Evolutionary conservation across 2,329 filamentous ascomycete genomes (phyloP).

Genomic region (Fusarium concolor): DNA sequence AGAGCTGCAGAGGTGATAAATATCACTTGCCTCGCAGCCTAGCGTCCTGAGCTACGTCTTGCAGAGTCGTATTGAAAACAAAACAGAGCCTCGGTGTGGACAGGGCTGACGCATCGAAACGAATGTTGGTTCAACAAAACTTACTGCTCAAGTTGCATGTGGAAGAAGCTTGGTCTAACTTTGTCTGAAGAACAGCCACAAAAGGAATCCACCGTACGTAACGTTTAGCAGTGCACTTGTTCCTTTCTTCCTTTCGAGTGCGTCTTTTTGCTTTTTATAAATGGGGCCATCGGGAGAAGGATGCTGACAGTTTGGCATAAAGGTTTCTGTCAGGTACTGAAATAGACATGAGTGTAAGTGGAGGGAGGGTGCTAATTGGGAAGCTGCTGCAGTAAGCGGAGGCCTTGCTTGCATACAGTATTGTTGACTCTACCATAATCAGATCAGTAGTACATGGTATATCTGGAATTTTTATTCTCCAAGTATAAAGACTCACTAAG

Average conservation of each 20-base stretch:
- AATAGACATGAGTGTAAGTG: conserved; percentile 7
- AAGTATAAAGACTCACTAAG: background rate
- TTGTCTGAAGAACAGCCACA: background rate
- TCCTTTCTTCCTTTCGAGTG: background rate
- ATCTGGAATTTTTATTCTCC: background rate
- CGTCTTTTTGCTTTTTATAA: background rate
- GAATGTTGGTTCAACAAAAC: conserved; percentile 5
- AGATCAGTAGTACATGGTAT: background rate
- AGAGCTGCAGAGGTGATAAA: conserved; percentile 29
- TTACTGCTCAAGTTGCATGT: background rate
- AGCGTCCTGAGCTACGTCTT: conserved; percentile 10
- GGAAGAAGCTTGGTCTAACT: conserved; percentile 14
- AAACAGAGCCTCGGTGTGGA: conserved; percentile 19
- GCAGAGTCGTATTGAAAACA: conserved; percentile 13
- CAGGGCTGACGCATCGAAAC: conserved; percentile 20
- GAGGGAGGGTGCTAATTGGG: conserved; percentile 7
- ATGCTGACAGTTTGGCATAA: conserved; percentile 1
- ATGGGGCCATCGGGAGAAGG: background rate
- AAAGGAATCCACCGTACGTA: background rate
- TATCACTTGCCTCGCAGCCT: conserved; percentile 25
- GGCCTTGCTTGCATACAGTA: background rate
- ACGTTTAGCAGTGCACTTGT: background rate
- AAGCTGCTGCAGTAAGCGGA: conserved; percentile 1
- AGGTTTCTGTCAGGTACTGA: background rate
- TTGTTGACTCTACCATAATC: background rate